phyloP scores from a whole-genome alignment of 2,329 filamentous ascomycete species.

The Graphium sp. region DNA sequence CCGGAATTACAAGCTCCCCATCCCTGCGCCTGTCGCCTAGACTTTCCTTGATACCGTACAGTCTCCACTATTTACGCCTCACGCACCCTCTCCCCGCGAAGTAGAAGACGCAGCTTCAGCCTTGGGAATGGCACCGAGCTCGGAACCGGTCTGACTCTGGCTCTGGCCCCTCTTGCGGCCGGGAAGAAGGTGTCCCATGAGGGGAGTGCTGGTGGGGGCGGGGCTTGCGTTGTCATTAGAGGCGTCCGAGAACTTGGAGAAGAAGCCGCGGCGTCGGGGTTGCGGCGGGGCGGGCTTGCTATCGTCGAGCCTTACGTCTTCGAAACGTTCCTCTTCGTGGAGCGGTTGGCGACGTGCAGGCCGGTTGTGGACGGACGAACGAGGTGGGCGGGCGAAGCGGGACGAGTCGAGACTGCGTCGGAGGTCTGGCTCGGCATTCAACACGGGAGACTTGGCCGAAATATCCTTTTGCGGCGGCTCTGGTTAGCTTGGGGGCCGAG shows the following conservation, averaged over 20 bases:
- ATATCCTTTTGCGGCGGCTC: slow-evolving; percentile 49
- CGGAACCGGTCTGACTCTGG: slow-evolving; percentile 44
- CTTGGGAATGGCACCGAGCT: no score
- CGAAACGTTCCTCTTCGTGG: slow-evolving; percentile 65
- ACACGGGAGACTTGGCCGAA: slow-evolving; percentile 66
- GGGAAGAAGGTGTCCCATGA: slow-evolving; percentile 44
- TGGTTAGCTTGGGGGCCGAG: neutral
- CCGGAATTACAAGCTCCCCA: no score
- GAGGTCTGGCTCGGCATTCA: slow-evolving; percentile 38
- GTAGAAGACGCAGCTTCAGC: no score
- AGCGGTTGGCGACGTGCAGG: slow-evolving; percentile 41
- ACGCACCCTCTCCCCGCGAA: no score
- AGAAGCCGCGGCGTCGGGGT: slow-evolving; percentile 45
- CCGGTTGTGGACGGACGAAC: slow-evolving; percentile 40
- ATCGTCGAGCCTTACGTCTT: slow-evolving; percentile 86
- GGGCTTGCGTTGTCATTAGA: slow-evolving; percentile 18
- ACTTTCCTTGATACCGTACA: no score
- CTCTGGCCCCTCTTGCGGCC: slow-evolving; percentile 57
- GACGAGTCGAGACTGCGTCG: slow-evolving; percentile 72
- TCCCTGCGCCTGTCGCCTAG: no score
- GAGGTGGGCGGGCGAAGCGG: slow-evolving; percentile 42
- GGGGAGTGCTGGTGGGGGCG: slow-evolving; percentile 14
- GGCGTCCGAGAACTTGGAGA: slow-evolving; percentile 56
- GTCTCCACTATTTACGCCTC: no score
- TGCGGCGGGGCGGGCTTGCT: slow-evolving; percentile 19